Percentiles rank a stretch among this genome's conserved stretches.
These are phyloP conservation scores for Knufia fluminis DNA, from an alignment of 2,329 filamentous ascomycete species.

Conservation along the genomic window DNA sequence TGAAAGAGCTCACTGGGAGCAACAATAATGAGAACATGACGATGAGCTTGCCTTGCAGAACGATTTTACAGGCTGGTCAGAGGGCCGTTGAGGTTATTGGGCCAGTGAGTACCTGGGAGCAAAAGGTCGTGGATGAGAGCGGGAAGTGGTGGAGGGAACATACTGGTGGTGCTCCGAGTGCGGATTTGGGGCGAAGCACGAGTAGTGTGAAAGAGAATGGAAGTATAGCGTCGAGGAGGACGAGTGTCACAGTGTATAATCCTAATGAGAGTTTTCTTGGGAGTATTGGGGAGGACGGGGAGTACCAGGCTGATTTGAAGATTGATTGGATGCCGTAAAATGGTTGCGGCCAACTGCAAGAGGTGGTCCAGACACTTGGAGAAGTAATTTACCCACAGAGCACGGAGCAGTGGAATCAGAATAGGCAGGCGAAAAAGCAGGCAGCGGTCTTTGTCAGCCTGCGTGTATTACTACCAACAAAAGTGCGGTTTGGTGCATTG, in stretches of 20 bases:
- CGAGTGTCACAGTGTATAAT: slow-evolving; percentile 17
- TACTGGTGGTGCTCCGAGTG: slow-evolving; percentile 1
- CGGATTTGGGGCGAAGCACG: neutral
- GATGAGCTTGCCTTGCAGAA: slow-evolving; percentile 41
- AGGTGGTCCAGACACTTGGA: neutral
- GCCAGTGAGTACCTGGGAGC: slow-evolving; percentile 38
- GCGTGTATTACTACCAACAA: too few relatives aligned
- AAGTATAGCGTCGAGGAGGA: slow-evolving; percentile 12
- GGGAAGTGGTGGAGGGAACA: slow-evolving; percentile 37
- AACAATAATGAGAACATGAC: slow-evolving; percentile 46
- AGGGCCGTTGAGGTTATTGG: slow-evolving; percentile 43
- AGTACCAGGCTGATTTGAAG: slow-evolving; percentile 23
- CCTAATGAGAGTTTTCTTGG: slow-evolving; percentile 21
- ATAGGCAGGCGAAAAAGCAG: too few relatives aligned
- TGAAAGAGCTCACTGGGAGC: slow-evolving; percentile 38
- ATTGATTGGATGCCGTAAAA: slow-evolving; percentile 22
- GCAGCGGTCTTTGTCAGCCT: too few relatives aligned
- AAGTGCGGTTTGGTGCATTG: too few relatives aligned
- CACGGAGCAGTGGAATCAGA: too few relatives aligned
- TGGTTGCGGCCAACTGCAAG: neutral
- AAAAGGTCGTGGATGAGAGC: slow-evolving; percentile 37
- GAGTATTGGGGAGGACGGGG: slow-evolving; percentile 22
- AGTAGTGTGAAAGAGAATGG: slow-evolving; percentile 17
- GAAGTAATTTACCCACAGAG: too few relatives aligned
- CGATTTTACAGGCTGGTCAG: slow-evolving; percentile 41